Evolutionary conservation across 2,329 filamentous ascomycete genomes (phyloP), one percentile per base, ranked within the genome.

Genomic region (Xylariales sp.): DNA sequence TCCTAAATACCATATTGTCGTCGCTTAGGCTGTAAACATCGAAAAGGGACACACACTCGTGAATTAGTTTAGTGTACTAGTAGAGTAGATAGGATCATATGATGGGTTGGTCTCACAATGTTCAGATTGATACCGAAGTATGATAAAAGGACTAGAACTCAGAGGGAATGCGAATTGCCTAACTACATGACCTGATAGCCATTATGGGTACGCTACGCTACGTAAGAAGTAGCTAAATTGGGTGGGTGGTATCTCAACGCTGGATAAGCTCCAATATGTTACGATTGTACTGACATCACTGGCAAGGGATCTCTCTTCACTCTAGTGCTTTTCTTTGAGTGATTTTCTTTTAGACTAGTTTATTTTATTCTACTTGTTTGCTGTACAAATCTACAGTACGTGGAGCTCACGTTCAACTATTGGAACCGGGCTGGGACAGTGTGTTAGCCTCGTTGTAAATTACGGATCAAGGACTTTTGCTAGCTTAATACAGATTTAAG

Each of bases 41-140:
- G 28, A 10, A 50, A 60, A 58, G 5, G 53, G 39, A 49, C 49
- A 48, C 30, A 49, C 49, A 48, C 30, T 34, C 12, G 18, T 6
- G 36, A 7, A 36, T 53, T 28, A 18, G 39, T 36, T 46, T 23
- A 23, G 23, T 23, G 23, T 23, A n/a, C n/a, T n/a, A n/a, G n/a
- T n/a, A 23, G 23, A 23, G 23, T 23, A 23, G 23, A 23, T 23
- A 41, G 14, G 46, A 49, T 56, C 50, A 62, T 62, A 55, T 56
- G 63, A 62, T 52, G 63, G 57, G 4, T 23, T 23, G 41, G 63
- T 62, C 64, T 58, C 50, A 56, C 36, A 49, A 67, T 67, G 54
- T 12, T 30, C 10, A 48, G 23, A 63, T 46, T 18, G n/a, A 58
- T 57, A 23, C 23, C 23, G 23, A 23, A 23, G 23, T 23, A 53